phyloP scores from a whole-genome alignment of 2,329 filamentous ascomycete genomes.

The Verticillium albo-atrum region DNA sequence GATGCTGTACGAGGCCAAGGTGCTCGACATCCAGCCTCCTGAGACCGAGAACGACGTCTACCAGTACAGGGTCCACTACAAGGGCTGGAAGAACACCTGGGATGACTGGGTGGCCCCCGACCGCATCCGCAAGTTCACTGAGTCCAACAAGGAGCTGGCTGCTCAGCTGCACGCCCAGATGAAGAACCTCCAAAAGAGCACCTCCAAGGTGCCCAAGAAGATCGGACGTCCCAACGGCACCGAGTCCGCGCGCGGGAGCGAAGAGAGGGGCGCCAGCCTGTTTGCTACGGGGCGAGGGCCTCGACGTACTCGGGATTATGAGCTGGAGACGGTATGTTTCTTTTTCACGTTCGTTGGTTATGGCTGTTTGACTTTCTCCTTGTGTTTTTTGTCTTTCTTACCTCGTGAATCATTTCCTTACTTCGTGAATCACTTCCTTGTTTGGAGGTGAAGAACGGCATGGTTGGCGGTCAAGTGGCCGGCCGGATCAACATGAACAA shows the following conservation, averaged over 20 bases:
- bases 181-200: constrained; percentile 47
- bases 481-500: not conserved
- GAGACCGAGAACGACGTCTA: constrained; percentile 65
- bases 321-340: constrained; percentile 73
- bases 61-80: constrained; percentile 95
- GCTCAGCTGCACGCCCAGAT: constrained; percentile 66
- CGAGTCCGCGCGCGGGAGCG: constrained; percentile 68
- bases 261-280: constrained; percentile 65
- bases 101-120: constrained; percentile 97
- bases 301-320: constrained; percentile 72
- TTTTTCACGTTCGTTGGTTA: constrained; percentile 3
- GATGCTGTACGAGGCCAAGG: constrained; percentile 94
- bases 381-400: not conserved
- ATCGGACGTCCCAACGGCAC: constrained; percentile 41
- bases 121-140: constrained; percentile 87
- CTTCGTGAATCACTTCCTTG: not conserved
- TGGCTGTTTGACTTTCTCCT: not conserved
- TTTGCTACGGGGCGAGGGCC: constrained; percentile 62
- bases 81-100: constrained; percentile 99
- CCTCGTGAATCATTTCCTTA: not conserved
- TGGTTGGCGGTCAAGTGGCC: not conserved
- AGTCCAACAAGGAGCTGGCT: constrained; percentile 91
- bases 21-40: constrained; percentile 71
- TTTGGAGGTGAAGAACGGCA: not conserved
- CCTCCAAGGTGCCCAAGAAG: constrained; percentile 51